phyloP scores from a whole-genome alignment of 768 basidiomycete species.

The Nidularia pulvinata region DNA sequence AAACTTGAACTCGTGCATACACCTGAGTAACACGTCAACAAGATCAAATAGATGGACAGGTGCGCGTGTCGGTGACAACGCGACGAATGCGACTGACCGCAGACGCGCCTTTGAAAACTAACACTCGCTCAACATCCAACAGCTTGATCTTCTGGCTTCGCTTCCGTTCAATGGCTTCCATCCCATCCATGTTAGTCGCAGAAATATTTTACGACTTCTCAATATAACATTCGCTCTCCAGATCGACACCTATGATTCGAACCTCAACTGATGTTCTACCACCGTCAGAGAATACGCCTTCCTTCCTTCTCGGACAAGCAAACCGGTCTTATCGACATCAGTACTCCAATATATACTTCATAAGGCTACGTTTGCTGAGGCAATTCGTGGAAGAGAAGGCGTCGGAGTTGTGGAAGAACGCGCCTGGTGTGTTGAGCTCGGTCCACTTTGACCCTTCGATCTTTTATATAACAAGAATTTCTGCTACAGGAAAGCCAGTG shows the following conservation, averaged over 20 bases:
- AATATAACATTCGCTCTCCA: slow-evolving; percentile 6
- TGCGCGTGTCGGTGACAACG: slow-evolving; percentile 15
- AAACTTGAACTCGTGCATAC: too few relatives aligned
- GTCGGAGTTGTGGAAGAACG: slow-evolving; percentile 32
- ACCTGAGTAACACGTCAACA: slow-evolving; percentile 32
- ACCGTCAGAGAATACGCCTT: slow-evolving; percentile 31
- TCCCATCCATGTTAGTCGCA: neutral
- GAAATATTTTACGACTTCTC: neutral
- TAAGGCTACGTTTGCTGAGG: slow-evolving; percentile 40
- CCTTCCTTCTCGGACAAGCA: slow-evolving; percentile 38
- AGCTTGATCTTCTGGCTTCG: too few relatives aligned
- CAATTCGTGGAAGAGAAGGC: slow-evolving; percentile 39
- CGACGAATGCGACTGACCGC: slow-evolving; percentile 2
- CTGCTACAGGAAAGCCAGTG: slow-evolving; percentile 57
- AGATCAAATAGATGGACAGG: too few relatives aligned
- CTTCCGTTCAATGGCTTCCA: neutral
- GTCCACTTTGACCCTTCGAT: too few relatives aligned
- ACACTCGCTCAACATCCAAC: too few relatives aligned
- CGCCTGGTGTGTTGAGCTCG: slow-evolving; percentile 36
- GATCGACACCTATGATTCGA: slow-evolving; percentile 23
- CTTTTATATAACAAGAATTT: too few relatives aligned
- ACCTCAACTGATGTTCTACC: slow-evolving; percentile 36
- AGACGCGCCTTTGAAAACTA: neutral
- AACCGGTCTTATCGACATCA: slow-evolving; percentile 55
- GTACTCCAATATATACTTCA: slow-evolving; percentile 58